A percentile compares a stretch with the other conserved stretches of the same genome.
Conservation (phyloP, 176 grass and related monocot species). For the Microstegium vimineum region DNA sequence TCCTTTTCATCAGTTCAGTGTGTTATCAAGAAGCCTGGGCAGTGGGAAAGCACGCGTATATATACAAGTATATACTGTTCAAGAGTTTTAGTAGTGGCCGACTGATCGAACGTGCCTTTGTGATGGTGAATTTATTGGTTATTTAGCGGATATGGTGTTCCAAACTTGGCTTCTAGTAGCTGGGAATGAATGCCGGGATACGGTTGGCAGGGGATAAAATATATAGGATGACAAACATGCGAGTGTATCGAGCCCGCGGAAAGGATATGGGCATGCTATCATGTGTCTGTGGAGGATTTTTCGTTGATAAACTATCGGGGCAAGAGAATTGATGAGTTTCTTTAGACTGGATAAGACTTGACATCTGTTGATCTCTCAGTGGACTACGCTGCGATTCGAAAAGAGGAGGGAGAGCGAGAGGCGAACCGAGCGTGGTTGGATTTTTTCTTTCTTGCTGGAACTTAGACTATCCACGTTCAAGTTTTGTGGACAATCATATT, state of each 20-base stretch:
- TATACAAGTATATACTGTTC: background rate
- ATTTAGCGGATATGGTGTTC: background rate
- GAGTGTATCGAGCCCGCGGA: background rate
- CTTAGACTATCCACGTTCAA: too few species aligned
- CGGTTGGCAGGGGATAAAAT: conserved; percentile 20
- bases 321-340: background rate
- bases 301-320: background rate
- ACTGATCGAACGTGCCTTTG: background rate
- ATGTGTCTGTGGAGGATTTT: background rate
- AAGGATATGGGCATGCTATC: background rate
- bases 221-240: background rate
- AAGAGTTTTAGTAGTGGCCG: background rate
- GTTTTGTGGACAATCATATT: too few species aligned
- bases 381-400: background rate
- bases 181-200: background rate
- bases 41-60: background rate
- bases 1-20: conserved; percentile 25
- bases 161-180: background rate
- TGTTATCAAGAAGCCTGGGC: background rate
- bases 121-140: conserved; percentile 2
- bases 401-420: background rate
- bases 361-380: conserved; percentile 18
- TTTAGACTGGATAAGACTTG: background rate
- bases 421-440: too few species aligned
- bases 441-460: too few species aligned